These are phyloP conservation scores for Cladosporium sp. DNA, from an alignment of 2,329 filamentous ascomycete species.

Conservation along the genomic window DNA sequence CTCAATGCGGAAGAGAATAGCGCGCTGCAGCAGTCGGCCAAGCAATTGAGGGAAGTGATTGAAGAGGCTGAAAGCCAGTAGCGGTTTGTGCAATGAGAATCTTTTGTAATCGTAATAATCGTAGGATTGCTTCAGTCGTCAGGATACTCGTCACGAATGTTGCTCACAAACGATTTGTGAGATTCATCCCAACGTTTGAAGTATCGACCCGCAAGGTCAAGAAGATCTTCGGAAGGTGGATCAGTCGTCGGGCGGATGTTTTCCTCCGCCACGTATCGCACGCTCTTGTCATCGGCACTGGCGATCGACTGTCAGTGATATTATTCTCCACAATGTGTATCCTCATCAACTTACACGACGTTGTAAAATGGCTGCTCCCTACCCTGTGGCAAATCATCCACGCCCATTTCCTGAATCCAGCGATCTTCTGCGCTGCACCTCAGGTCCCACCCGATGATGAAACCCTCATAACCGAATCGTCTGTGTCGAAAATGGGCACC, in stretches of 20 bases:
- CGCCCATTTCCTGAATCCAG: constrained; percentile 61
- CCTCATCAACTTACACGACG: constrained; percentile 75
- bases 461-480: constrained; percentile 72
- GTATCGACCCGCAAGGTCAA: constrained; percentile 72
- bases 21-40: constrained; percentile 32
- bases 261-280: constrained; percentile 74
- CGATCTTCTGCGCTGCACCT: constrained; percentile 56
- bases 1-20: constrained; percentile 32
- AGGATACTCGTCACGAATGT: constrained; percentile 76
- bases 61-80: constrained; percentile 30
- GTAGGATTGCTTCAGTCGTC: constrained; percentile 59
- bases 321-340: no score
- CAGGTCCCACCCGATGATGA: constrained; percentile 84
- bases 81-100: no score
- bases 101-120: no score
- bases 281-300: constrained; percentile 63
- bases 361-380: constrained; percentile 75
- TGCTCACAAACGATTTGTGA: constrained; percentile 72
- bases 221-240: constrained; percentile 41
- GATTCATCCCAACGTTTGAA: constrained; percentile 79
- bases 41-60: constrained; percentile 33
- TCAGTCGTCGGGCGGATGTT: constrained; percentile 65
- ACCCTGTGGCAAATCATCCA: constrained; percentile 57
- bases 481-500: constrained; percentile 83
- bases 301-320: no score